Conservation (phyloP, 2,329 filamentous ascomycete genomes). For the Harringtonia aguacate region DNA sequence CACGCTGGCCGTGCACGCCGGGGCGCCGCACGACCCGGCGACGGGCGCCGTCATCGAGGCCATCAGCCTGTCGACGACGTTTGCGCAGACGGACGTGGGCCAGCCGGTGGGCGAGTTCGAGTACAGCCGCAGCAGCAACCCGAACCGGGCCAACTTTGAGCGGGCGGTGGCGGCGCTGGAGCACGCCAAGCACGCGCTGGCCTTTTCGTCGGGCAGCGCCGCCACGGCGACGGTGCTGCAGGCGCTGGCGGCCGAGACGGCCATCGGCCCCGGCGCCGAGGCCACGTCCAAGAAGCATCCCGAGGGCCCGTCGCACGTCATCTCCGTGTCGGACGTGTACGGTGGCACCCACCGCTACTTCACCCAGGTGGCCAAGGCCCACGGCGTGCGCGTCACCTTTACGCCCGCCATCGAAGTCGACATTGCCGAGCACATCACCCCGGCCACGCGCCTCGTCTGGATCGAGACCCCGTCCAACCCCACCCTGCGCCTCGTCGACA, state of each 20-base stretch:
- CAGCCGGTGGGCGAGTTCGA: constrained; percentile 83
- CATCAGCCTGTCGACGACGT: constrained; percentile 94
- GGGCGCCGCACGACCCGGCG: constrained; percentile 76
- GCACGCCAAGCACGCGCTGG: constrained; percentile 83
- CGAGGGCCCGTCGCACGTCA: constrained; percentile 59
- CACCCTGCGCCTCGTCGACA: constrained; percentile 86
- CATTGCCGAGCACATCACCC: constrained; percentile 71
- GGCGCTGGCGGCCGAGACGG: constrained; percentile 54
- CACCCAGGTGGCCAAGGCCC: constrained; percentile 90
- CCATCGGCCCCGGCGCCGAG: background rate
- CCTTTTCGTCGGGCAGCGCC: constrained; percentile 88
- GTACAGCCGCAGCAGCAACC: constrained; percentile 88
- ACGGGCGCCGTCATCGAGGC: constrained; percentile 95
- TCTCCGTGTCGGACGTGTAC: constrained; percentile 96
- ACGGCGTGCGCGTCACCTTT: constrained; percentile 91
- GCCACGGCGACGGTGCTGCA: constrained; percentile 91
- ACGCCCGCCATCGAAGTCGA: constrained; percentile 86
- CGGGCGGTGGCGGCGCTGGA: constrained; percentile 83
- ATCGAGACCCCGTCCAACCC: constrained; percentile 95
- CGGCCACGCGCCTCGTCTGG: constrained; percentile 91
- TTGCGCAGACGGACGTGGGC: constrained; percentile 81
- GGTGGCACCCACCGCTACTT: constrained; percentile 98
- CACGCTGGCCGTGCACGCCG: constrained; percentile 90
- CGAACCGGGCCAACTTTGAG: constrained; percentile 94
- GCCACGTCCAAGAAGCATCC: too few species aligned